Percentiles rank a stretch among this genome's conserved stretches.
phyloP scores from a whole-genome alignment of 306 rosid genomes.

The Pterocarpus santalinus region DNA sequence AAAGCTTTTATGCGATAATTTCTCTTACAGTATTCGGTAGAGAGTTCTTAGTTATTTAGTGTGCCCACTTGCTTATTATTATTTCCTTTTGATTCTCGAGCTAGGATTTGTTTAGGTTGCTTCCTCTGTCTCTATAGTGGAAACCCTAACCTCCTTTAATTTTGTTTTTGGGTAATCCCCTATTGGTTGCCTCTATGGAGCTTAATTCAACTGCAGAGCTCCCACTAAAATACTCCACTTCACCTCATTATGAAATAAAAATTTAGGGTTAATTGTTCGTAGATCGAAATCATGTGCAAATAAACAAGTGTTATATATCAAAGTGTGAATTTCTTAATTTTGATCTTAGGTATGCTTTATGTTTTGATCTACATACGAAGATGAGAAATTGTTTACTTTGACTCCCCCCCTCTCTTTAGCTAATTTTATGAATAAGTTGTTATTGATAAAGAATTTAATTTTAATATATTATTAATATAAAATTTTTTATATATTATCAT shows the following conservation, averaged over 20 bases:
- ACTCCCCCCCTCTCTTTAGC: neutral
- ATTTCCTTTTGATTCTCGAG: too few species aligned
- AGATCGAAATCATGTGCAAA: neutral
- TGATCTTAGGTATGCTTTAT: neutral
- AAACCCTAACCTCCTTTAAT: neutral
- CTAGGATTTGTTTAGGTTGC: neutral
- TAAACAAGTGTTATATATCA: neutral
- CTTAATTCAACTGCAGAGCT: too few species aligned
- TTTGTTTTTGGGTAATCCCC: too few species aligned
- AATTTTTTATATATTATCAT: too few species aligned
- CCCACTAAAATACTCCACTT: neutral
- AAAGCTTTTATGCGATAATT: too few species aligned
- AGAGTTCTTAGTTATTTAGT: too few species aligned
- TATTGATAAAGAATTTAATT: too few species aligned
- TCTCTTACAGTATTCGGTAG: too few species aligned
- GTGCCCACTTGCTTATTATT: too few species aligned
- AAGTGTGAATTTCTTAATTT: neutral
- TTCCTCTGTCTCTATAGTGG: neutral
- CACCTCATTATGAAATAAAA: neutral
- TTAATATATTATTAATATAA: too few species aligned
- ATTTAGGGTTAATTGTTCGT: neutral
- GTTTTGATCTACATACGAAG: neutral
- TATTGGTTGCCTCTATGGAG: neutral
- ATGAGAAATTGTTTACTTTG: neutral
- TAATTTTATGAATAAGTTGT: too few species aligned